Evolutionary conservation across 495 filamentous ascomycete species (phyloP).

Genomic region (Amniculicola lignicola): DNA sequence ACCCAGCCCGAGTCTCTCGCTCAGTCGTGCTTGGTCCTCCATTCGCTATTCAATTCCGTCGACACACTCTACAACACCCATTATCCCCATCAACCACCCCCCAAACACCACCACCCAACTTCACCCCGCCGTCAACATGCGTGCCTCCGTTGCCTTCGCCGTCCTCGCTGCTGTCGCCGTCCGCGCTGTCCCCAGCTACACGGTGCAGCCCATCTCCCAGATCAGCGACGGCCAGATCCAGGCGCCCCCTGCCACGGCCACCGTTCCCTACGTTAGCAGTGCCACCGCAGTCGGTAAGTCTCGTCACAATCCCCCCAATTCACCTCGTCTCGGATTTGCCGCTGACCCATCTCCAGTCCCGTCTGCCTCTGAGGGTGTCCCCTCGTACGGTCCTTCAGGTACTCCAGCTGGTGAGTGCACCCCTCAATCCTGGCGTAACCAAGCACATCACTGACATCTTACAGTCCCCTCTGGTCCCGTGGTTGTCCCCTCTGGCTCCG

Average conservation of each 20-base stretch:
- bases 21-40: neutral
- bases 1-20: neutral
- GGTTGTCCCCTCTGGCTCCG: neutral
- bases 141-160: slow-evolving; percentile 22
- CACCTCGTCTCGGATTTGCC: no score
- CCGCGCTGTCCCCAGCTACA: slow-evolving; percentile 2
- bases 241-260: slow-evolving; percentile 20
- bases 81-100: neutral
- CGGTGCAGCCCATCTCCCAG: slow-evolving; percentile 22
- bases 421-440: no score
- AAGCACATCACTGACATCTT: neutral
- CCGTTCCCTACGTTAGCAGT: neutral
- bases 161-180: slow-evolving; percentile 18
- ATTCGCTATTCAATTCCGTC: neutral
- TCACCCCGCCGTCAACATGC: slow-evolving; percentile 22
- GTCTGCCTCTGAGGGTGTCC: neutral
- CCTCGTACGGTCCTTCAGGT: no score
- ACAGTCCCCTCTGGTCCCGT: neutral
- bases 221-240: slow-evolving; percentile 35
- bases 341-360: neutral
- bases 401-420: no score
- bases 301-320: no score
- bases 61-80: neutral
- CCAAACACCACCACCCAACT: slow-evolving; percentile 3
- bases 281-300: neutral